Evolutionary conservation across 129 eudicot species (phyloP), one percentile per base, ranked within the genome.

Genomic region (Flaveria linearis): DNA sequence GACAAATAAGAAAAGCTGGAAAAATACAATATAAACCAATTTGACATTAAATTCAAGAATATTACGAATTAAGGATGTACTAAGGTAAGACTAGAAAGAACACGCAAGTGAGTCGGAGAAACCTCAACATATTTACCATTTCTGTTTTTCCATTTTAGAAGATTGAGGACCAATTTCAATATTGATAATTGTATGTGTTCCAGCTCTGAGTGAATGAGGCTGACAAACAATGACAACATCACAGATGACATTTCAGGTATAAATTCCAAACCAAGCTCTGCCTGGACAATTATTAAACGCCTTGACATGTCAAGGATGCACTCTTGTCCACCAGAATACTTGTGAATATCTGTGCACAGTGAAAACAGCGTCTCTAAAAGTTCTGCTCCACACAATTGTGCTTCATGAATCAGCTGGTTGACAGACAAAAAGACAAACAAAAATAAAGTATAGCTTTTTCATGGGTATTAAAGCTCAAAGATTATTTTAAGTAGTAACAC

Each of bases 181-280:
- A 86, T 67, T 46, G 82, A 82, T 61, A 82, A 71, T 70, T 91
- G 93, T 82, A 91, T 87, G 72, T 91, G 97, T 73, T 95, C 99
- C 74, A 95, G 74, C 80, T 95, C 90, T 25, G 90, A 80, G 76
- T 89, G 88, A 57, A 83, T 81, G 72, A 95, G 91, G 80, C 75
- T 68, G 62, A 80, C 66, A 84, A 91, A 89, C 85, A 91, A 78
- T 45, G 92, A 83, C 69, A 84, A 78, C 65, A 84, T 77, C 81
- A 85, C 85, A 46, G 93, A 72, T 11, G 91, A 86, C 25, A 80
- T 41, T 64, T 90, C 92, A 64, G 87, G 89, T 64, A 83, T 58
- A 73, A 73, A 91, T 76, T 80, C 76, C 83, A 95, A 83, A 79
- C 93, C 87, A 76, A 95, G 93, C 76, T 95, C 97, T 79, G 84